Base-by-base conservation (phyloP, 345 rosid genomes). In the Brassica juncea region DNA sequence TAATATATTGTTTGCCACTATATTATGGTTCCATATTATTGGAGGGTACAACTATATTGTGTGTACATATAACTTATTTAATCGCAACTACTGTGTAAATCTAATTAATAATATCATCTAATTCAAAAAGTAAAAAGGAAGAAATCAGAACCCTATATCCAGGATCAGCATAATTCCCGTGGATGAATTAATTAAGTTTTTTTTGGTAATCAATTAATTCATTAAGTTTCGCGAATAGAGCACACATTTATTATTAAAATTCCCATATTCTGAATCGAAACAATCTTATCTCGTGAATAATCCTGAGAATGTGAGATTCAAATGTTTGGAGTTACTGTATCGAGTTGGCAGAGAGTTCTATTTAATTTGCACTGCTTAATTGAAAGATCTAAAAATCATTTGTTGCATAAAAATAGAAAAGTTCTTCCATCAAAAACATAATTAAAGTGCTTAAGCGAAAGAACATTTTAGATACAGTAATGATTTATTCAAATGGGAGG, bases 11-110 rank as follows among this genome's bases (percentile, higher is more conserved):
- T 59, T 60, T 47, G 69, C 64, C 63, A 73, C 68, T 78, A 71
- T 64, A 25, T 31, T 34, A 71, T 78, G 63, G 68, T 59, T 72
- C 63, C 63, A 19, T 65, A 44, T 71, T 28, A 71, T 65, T 78
- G 76, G 72, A 71, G 8, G 77, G 68, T 72, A 39, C 42, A 35
- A 47, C 28, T 70, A 21, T 25, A 12, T 23, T 32, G 8, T 19
- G 23, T 39, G 9, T 35, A 10, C 31, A 2, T 42, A 4, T 32
- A 23, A 11, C 19, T 58, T 30, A 1, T 35, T 66, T 4, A 30
- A 31, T 25, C 15, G 11, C 66, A 30, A 42, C 15, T 19, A 65
- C 3, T 52, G 12, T 57, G 66, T 74, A 14, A 54, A 54, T 16
- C 16, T 14, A 52, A 9, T 32, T 16, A 63, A 15, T n/a, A 27